Percentiles rank a stretch among this genome's conserved stretches.
Conservation (phyloP, 257 asterid genomes). For the Solanum verrucosum region DNA sequence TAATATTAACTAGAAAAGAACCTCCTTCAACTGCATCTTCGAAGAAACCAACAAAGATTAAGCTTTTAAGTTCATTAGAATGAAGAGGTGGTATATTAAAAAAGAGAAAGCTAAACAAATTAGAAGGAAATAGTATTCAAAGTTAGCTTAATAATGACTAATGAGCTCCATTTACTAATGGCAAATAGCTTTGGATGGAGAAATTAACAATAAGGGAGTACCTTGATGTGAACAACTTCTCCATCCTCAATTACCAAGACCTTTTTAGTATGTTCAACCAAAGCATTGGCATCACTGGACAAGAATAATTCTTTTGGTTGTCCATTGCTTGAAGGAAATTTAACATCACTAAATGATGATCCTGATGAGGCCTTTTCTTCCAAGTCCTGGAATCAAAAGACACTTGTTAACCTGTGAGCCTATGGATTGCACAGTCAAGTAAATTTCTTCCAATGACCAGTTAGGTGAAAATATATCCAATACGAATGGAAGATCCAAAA, state of each 20-base stretch:
- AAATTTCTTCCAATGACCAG: neutral
- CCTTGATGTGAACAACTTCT: slow-evolving; percentile 88
- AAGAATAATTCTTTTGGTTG: slow-evolving; percentile 73
- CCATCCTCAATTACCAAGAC: slow-evolving; percentile 84
- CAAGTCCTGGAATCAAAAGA: slow-evolving; percentile 39
- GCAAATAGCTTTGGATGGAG: neutral
- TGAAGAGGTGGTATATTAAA: neutral
- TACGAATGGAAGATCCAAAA: neutral
- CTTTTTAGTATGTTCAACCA: slow-evolving; percentile 88
- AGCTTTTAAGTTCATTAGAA: neutral
- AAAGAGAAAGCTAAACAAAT: neutral
- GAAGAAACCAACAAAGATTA: neutral
- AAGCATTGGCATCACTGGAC: slow-evolving; percentile 89
- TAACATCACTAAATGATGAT: slow-evolving; percentile 50
- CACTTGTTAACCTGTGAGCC: neutral
- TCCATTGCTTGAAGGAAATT: slow-evolving; percentile 53
- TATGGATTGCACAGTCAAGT: neutral
- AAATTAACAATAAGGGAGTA: slow-evolving; percentile 8
- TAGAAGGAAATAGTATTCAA: neutral
- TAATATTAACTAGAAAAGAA: neutral
- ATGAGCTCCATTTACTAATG: neutral
- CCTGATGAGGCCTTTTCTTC: slow-evolving; percentile 37
- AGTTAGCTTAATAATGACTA: neutral
- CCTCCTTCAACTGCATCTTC: neutral
- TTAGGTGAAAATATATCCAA: neutral